Evolutionary conservation across 768 basidiomycete species (phyloP).

Genomic region (Inosperma sp.): DNA sequence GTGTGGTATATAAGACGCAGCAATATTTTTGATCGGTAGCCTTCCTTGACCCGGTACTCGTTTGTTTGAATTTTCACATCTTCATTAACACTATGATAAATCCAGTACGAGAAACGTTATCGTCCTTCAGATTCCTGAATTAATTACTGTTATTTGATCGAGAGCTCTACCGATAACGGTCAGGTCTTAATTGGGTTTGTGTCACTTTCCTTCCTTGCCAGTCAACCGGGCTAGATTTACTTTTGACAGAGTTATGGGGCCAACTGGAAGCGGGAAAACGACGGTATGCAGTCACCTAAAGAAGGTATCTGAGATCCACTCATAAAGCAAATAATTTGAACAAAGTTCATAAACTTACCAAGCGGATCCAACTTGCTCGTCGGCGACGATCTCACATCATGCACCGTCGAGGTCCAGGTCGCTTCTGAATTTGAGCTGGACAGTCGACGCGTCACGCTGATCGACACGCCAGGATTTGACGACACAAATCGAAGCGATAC

Average conservation of each 20-base stretch:
- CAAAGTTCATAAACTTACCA: constrained; percentile 51
- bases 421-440: constrained; percentile 40
- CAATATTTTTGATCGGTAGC: no score
- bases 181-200: no score
- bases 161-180: no score
- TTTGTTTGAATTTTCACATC: no score
- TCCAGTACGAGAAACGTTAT: no score
- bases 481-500: constrained; percentile 46
- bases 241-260: constrained; percentile 39
- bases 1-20: no score
- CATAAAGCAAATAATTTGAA: background rate
- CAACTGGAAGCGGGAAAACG: constrained; percentile 38
- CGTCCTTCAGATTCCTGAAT: no score
- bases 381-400: constrained; percentile 47
- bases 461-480: constrained; percentile 61
- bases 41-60: no score
- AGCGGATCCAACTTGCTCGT: constrained; percentile 46
- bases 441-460: constrained; percentile 38
- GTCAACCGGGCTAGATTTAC: no score
- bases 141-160: no score
- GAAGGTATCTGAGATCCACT: background rate
- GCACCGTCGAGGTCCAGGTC: constrained; percentile 43
- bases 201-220: no score
- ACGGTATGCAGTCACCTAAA: constrained; percentile 22
- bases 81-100: no score